Conservation (phyloP, 176 grass and related monocot species). For the Musa acuminata region DNA sequence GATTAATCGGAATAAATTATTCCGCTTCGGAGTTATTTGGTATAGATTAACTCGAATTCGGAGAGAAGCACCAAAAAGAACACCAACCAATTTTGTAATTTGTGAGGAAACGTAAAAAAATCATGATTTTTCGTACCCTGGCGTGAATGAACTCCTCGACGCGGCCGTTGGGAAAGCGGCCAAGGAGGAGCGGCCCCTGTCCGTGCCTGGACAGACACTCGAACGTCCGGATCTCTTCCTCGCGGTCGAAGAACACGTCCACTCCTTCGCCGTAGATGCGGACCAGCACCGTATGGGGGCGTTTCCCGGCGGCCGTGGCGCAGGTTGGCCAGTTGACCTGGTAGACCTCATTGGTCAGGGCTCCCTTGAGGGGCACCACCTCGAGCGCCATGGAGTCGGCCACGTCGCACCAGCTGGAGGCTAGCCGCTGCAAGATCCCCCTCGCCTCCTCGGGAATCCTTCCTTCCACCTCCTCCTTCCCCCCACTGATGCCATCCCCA, state of each 20-base stretch:
- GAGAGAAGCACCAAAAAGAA: too few species aligned
- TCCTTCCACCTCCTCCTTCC: neutral
- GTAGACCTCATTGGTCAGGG: slow-evolving; percentile 96
- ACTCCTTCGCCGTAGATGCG: slow-evolving; percentile 90
- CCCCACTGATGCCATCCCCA: neutral
- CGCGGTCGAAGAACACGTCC: slow-evolving; percentile 82
- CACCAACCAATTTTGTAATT: too few species aligned
- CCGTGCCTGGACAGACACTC: slow-evolving; percentile 92
- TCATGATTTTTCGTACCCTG: slow-evolving; percentile 34
- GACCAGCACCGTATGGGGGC: slow-evolving; percentile 57
- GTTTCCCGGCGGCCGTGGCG: neutral
- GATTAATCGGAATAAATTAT: too few species aligned
- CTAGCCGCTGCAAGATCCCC: slow-evolving; percentile 51
- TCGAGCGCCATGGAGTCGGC: slow-evolving; percentile 53
- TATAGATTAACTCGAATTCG: too few species aligned
- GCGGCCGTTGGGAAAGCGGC: slow-evolving; percentile 76
- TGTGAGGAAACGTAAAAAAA: too few species aligned
- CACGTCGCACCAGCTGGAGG: slow-evolving; percentile 64
- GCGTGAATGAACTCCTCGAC: slow-evolving; percentile 99
- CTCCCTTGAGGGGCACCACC: slow-evolving; percentile 80
- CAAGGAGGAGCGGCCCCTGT: slow-evolving; percentile 82
- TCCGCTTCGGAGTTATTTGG: too few species aligned
- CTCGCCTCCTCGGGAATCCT: slow-evolving; percentile 87
- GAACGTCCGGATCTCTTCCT: slow-evolving; percentile 89
- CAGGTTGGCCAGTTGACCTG: slow-evolving; percentile 57